Base-by-base conservation (phyloP, 176 grass and related monocot genomes). In the Elymus sibiricus region DNA sequence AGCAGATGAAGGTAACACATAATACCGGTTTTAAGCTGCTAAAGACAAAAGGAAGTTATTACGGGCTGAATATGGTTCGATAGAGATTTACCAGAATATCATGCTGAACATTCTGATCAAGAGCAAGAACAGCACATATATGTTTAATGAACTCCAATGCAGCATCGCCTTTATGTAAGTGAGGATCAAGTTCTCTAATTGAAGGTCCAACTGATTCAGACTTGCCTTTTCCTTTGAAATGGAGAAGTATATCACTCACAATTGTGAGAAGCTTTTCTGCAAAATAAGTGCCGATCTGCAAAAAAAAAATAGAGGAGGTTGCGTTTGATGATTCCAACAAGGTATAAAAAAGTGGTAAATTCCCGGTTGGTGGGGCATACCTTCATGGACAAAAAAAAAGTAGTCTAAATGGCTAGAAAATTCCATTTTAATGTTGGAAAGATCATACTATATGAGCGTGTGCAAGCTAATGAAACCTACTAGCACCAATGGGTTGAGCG, bases 61-160 rank as follows among this genome's bases (percentile, higher is more conserved):
- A 83, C 79, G 5, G 43, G 40, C 74, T 90, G 27, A 83, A 16
- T 67, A 67, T 70, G 31, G 49, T 88, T 19, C 83, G 64, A 86
- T 31, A 81, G 73, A 63, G 29, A 88, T 79, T 87, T 95, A 98
- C 96, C 88, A 94, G 84, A 86, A 98, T 90, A 88, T 98, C 96
- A 92, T 94, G 93, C 70, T 98, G 93, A 78, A 98, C 93, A 67
- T 91, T 92, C 44, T 98, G 83, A 81, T 98, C 96, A 70, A 98
- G 93, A 82, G 87, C 84, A 82, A 98, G 93, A 85, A 98, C 96
- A 27, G 96, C 90, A 86, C 88, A 98, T 40, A 98, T 86, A 92
- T 98, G 92, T 74, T 98, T 98, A 86, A 95, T 94, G 81, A 98
- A 98, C 76, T 98, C 93, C 78, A 98, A 88, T 77, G 91, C 93